Percentiles rank a stretch among this genome's conserved stretches.
phyloP scores from a whole-genome alignment of 306 rosid genomes.

The Malus sylvestris region DNA sequence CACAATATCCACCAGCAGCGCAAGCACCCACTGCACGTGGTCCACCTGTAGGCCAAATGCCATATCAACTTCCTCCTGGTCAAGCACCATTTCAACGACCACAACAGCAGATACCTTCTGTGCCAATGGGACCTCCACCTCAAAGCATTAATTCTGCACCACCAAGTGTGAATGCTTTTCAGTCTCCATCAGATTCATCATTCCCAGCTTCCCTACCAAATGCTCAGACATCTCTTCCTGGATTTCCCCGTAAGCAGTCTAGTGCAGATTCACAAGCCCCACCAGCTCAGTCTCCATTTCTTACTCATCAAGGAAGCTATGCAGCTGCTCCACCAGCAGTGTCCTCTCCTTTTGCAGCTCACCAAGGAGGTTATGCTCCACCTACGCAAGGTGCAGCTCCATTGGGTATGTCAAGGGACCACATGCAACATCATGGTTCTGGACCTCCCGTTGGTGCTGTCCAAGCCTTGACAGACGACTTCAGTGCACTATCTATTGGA shows the following conservation, averaged over 20 bases:
- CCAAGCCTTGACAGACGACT: constrained; percentile 87
- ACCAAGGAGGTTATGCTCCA: constrained; percentile 62
- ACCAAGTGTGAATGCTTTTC: constrained; percentile 37
- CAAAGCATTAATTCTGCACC: constrained; percentile 34
- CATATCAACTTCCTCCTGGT: constrained; percentile 34
- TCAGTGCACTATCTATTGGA: constrained; percentile 72
- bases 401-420: constrained; percentile 39
- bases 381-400: constrained; percentile 52
- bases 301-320: constrained; percentile 48
- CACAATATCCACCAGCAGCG: constrained; percentile 40
- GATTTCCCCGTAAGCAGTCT: constrained; percentile 51
- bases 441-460: constrained; percentile 54
- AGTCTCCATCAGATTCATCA: constrained; percentile 35
- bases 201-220: constrained; percentile 38
- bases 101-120: constrained; percentile 46
- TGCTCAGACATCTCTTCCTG: constrained; percentile 65
- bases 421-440: constrained; percentile 48
- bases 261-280: constrained; percentile 49
- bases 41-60: constrained; percentile 48
- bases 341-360: constrained; percentile 44
- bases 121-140: constrained; percentile 68
- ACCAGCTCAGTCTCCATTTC: constrained; percentile 47
- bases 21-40: constrained; percentile 35
- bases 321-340: constrained; percentile 36
- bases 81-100: constrained; percentile 45